Evolutionary conservation across 805 yeast genomes (phyloP), one percentile per base, ranked within the genome.

Genomic region (Cyberlindnera euphorbiae): DNA sequence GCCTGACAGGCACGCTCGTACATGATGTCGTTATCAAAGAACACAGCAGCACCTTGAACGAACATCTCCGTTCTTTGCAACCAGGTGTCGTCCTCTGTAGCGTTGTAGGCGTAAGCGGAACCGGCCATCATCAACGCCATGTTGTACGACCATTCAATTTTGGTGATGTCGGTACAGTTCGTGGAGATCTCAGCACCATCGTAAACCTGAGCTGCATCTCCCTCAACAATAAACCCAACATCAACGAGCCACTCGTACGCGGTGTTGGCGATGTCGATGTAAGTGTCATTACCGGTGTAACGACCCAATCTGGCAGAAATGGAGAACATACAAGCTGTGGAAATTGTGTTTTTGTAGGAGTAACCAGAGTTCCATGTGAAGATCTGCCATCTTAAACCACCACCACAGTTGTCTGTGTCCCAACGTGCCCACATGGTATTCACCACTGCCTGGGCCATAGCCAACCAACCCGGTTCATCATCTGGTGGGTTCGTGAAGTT

Each of bases 341-440:
- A 64, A 49, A 79, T 73, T 17, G 83, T 64, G 56, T 78, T 79
- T 51, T 79, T 79, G 55, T 79, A 79, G 49, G 73, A 69, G 55
- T 77, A 79, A 39, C 86, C 86, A 16, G 78, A 69, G 52, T 78
- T 78, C 81, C 82, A 75, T 17, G 79, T 68, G 58, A 77, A 78
- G 39, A 79, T 79, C 58, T 77, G 85, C 85, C 85, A 79, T 64
- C 84, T 71, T 35, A 79, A 59, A 9, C 85, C 85, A 37, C 86
- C 86, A 18, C 67, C 70, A 55, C 86, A 79, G 43, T 62, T 53
- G 1, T 49, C 58, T 4, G 51, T 41, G 50, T 78, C 85, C 85
- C 84, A 78, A 49, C 84, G 65, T 2, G 71, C 60, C 51, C 70
- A 64, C 77, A 78, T 76, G 12, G 82, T 75, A 46, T 77, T 77